Percentiles rank a stretch among this genome's conserved stretches.
These are phyloP conservation scores for Botrytis cinerea DNA, from an alignment of 2,329 filamentous ascomycete species.

Conservation along the genomic window DNA sequence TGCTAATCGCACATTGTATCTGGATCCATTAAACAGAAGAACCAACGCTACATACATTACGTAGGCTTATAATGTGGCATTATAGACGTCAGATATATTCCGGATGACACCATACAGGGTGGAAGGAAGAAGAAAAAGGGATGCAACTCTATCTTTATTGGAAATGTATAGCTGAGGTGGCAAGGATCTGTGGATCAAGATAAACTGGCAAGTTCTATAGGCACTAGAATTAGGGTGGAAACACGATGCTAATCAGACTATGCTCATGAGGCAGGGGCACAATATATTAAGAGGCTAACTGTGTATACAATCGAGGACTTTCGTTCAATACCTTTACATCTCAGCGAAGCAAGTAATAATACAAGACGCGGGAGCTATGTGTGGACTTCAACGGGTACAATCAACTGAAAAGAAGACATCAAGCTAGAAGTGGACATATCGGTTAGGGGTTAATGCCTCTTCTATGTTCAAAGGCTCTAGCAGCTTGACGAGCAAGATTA, in stretches of 20 bases:
- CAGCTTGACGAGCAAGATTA: neutral
- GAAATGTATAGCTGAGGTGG: neutral
- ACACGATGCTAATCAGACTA: neutral
- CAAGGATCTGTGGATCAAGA: neutral
- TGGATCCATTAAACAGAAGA: neutral
- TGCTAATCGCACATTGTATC: no score
- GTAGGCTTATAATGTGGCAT: neutral
- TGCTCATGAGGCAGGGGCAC: neutral
- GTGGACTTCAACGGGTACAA: neutral
- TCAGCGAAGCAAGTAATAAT: neutral
- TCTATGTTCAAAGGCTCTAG: neutral
- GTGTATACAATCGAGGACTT: neutral
- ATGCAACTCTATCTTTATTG: neutral
- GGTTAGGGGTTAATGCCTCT: neutral
- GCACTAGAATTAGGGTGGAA: neutral
- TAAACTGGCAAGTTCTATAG: neutral
- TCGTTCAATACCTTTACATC: neutral
- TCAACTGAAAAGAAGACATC: neutral
- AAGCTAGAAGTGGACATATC: neutral
- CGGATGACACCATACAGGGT: neutral
- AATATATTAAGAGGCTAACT: neutral
- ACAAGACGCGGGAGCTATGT: neutral
- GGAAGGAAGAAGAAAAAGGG: neutral
- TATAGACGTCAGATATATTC: no score
- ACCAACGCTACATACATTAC: fast-evolving